Percentiles rank a stretch among this genome's conserved stretches.
Evolutionary conservation across 495 filamentous ascomycete species (phyloP).

Genomic region (Talaromyces trachyspermus): DNA sequence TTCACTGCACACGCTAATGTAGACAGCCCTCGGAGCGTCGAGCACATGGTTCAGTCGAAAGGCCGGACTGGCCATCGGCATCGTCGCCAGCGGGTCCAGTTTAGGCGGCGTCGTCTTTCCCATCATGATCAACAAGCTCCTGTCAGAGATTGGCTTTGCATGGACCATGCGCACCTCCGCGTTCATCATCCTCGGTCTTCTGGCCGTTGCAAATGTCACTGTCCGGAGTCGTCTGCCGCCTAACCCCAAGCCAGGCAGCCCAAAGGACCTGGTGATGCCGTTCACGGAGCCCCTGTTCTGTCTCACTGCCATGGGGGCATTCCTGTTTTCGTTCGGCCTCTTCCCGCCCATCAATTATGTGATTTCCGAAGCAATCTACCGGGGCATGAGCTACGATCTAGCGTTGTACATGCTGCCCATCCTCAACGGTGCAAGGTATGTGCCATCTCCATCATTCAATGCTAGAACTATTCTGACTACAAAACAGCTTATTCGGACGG

Average conservation of each 20-base stretch:
- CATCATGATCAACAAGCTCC: constrained; percentile 61
- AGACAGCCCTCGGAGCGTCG: too few species aligned
- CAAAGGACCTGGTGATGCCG: constrained; percentile 51
- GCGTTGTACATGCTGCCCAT: too few species aligned
- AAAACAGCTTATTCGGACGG: constrained; percentile 20
- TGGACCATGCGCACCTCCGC: constrained; percentile 68
- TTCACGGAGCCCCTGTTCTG: constrained; percentile 57
- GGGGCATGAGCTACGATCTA: too few species aligned
- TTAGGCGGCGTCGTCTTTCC: constrained; percentile 44
- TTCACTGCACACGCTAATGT: too few species aligned
- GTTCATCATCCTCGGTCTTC: constrained; percentile 58
- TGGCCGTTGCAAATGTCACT: constrained; percentile 55
- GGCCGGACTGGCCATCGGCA: constrained; percentile 60
- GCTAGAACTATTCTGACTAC: background rate
- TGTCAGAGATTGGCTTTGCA: constrained; percentile 54
- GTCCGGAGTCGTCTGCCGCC: constrained; percentile 58
- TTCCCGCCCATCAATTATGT: too few species aligned
- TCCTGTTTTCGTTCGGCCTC: too few species aligned
- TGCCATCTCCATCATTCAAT: background rate
- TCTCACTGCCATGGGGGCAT: too few species aligned
- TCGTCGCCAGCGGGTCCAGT: constrained; percentile 58
- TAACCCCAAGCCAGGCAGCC: constrained; percentile 39
- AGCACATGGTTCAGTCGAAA: constrained; percentile 65
- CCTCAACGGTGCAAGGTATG: constrained; percentile 65
- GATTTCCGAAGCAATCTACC: too few species aligned